Evolutionary conservation across 768 basidiomycete genomes (phyloP), one percentile per base, ranked within the genome.

Genomic region (Hygrocybe coccinea): DNA sequence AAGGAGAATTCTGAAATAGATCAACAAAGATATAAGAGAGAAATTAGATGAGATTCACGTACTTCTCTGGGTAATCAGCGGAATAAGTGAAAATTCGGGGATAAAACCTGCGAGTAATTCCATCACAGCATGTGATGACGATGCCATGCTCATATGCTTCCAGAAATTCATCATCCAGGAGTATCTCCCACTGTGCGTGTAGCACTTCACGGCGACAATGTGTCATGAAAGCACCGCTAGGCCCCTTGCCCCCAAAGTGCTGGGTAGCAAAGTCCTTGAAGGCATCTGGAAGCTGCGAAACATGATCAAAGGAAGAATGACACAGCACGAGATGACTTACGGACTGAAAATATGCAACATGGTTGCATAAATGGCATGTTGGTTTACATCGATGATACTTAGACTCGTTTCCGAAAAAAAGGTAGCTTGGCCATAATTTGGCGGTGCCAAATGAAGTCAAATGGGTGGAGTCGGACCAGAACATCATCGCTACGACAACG

Each of bases 401-500:
- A 0, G 78, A 78, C 10, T 67, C 62, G 54, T 72, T 72, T 0
- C 73, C 74, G 47, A 78, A 72, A 24, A 59, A 71, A 8, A 74
- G 36, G 47, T 79, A 80, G 0, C 74, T 29, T 1, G 76, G 77
- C 79, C 75, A 79, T 0, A 73, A 57, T 4, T 62, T 64, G 0
- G 72, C 69, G 17, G 56, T 69, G 0, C 75, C 74, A 62, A 75
- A 74, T 36, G 63, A 61, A 12, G 72, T 62, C 9, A 69, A 58
- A 41, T 67, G 65, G 3, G 71, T 72, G 0, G 62, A 56, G 49
- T 72, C 72, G 0, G 69, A 71, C 55, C 64, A 69, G 11, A 71
- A 56, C 64, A 70, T 68, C 2, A 71, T 44, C 0, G 56, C 56
- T 0, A 57, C 59, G 52, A 73, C 52, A 14, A 62, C 59, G 0